A percentile compares a stretch with the other conserved stretches of the same genome.
Conservation (phyloP, 108 stramenopile genomes). For the Fistulifera pelliculosa region DNA sequence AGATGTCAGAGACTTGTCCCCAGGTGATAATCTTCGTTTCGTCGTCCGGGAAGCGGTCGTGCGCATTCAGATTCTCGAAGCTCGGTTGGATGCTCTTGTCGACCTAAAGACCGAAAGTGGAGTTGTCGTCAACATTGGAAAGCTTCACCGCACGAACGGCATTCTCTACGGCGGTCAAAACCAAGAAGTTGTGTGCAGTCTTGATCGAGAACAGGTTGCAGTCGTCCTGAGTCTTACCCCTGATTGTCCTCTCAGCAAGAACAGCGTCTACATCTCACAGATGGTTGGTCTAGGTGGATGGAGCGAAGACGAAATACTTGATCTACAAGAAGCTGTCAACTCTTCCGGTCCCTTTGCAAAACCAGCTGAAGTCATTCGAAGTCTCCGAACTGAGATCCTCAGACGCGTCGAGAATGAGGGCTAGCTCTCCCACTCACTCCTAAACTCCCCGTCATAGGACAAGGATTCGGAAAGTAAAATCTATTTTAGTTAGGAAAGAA, state of each 20-base stretch:
- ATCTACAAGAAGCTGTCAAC: not conserved
- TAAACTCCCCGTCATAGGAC: slow-evolving; percentile 10
- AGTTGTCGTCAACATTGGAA: slow-evolving; percentile 27
- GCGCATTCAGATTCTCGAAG: slow-evolving; percentile 26
- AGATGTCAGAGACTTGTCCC: slow-evolving; percentile 14
- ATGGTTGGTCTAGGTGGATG: slow-evolving; percentile 54
- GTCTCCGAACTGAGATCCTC: slow-evolving; percentile 19
- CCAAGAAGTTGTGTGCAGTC: slow-evolving; percentile 45
- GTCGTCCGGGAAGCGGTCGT: slow-evolving; percentile 43
- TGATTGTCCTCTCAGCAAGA: slow-evolving; percentile 35
- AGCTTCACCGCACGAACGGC: slow-evolving; percentile 14
- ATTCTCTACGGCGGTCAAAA: slow-evolving; percentile 5
- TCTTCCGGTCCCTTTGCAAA: not conserved
- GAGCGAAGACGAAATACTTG: slow-evolving; percentile 8
- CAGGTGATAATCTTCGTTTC: slow-evolving; percentile 35
- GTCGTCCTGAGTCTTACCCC: slow-evolving; percentile 30
- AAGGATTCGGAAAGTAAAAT: not conserved
- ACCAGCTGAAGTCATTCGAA: not conserved
- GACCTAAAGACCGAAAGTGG: slow-evolving; percentile 10
- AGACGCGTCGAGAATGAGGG: slow-evolving; percentile 19
- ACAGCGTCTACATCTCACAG: slow-evolving; percentile 38
- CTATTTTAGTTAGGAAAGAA: too few species aligned
- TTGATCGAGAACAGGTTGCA: slow-evolving; percentile 34
- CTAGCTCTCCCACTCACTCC: slow-evolving; percentile 33
- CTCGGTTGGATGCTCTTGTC: slow-evolving; percentile 28